Evolutionary conservation across 2,329 filamentous ascomycete genomes (phyloP).

Genomic region (Sclerotinia subarctica): DNA sequence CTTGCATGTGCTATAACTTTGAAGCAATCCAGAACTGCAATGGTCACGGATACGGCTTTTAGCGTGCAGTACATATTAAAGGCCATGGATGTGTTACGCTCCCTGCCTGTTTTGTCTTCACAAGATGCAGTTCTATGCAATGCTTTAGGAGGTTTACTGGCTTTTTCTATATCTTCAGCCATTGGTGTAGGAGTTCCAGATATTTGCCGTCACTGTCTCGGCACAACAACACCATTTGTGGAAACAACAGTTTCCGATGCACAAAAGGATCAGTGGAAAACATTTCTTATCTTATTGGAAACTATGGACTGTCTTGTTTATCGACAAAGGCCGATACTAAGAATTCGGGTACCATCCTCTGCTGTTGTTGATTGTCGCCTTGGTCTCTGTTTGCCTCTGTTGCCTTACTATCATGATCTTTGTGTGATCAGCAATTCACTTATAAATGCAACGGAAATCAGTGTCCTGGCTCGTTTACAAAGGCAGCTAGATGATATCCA

Average conservation of each 20-base stretch:
- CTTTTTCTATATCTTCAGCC: constrained; percentile 33
- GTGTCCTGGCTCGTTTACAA: constrained; percentile 23
- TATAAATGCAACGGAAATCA: constrained; percentile 22
- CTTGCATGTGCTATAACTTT: constrained; percentile 33
- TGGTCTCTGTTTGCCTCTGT: constrained; percentile 33
- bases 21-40: constrained; percentile 25
- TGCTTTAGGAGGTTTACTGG: constrained; percentile 30
- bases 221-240: constrained; percentile 29
- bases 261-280: constrained; percentile 27
- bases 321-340: constrained; percentile 31
- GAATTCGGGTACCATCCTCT: constrained; percentile 21
- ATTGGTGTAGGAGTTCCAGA: constrained; percentile 34
- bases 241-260: constrained; percentile 22
- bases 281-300: constrained; percentile 33
- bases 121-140: constrained; percentile 32
- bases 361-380: constrained; percentile 30
- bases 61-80: constrained; percentile 27
- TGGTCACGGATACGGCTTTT: constrained; percentile 16
- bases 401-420: constrained; percentile 36
- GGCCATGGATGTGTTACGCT: constrained; percentile 31
- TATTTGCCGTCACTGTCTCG: constrained; percentile 33
- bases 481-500: constrained; percentile 31
- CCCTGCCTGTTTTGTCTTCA: constrained; percentile 27
- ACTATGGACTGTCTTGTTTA: constrained; percentile 35
- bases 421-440: constrained; percentile 34